These are phyloP conservation scores for Paralagenidium karlingii DNA, from an alignment of 352 stramenopile genomes.

Conservation along the genomic window DNA sequence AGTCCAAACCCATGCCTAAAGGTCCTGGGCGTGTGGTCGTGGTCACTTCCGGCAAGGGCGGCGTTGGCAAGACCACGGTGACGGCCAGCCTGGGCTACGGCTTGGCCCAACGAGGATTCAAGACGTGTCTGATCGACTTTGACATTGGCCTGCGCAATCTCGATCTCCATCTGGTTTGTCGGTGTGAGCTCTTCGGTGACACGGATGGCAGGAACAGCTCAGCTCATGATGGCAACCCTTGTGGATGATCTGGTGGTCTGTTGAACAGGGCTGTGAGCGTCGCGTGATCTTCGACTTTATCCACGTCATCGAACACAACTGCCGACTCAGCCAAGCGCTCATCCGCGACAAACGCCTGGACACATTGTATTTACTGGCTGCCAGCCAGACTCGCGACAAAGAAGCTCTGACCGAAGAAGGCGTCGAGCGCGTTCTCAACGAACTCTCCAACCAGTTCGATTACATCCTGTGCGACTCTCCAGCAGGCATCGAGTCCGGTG, in stretches of 20 bases:
- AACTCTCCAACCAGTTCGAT: constrained; percentile 76
- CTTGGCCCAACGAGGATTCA: constrained; percentile 64
- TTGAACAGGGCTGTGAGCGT: constrained; percentile 63
- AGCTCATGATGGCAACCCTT: neutral
- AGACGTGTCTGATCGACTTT: constrained; percentile 90
- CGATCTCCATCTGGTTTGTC: constrained; percentile 73
- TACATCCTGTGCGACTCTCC: constrained; percentile 87
- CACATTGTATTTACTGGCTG: constrained; percentile 73
- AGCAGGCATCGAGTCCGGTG: constrained; percentile 83
- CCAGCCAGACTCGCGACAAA: constrained; percentile 86
- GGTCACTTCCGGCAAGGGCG: constrained; percentile 87
- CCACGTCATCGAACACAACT: constrained; percentile 88
- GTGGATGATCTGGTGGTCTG: neutral
- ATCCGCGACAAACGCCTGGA: constrained; percentile 86
- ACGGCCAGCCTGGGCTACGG: constrained; percentile 82
- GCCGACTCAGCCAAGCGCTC: constrained; percentile 76
- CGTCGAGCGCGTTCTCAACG: constrained; percentile 72
- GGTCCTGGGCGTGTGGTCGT: constrained; percentile 62
- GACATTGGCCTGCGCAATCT: constrained; percentile 90
- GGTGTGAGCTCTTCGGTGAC: neutral
- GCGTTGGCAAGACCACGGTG: constrained; percentile 88
- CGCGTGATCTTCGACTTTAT: constrained; percentile 93
- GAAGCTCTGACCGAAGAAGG: constrained; percentile 82
- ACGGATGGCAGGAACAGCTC: neutral
- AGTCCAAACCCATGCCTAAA: neutral